phyloP scores from a whole-genome alignment of 1,139 yeast genomes.

The Nakaseomyces uthaithaninus region DNA sequence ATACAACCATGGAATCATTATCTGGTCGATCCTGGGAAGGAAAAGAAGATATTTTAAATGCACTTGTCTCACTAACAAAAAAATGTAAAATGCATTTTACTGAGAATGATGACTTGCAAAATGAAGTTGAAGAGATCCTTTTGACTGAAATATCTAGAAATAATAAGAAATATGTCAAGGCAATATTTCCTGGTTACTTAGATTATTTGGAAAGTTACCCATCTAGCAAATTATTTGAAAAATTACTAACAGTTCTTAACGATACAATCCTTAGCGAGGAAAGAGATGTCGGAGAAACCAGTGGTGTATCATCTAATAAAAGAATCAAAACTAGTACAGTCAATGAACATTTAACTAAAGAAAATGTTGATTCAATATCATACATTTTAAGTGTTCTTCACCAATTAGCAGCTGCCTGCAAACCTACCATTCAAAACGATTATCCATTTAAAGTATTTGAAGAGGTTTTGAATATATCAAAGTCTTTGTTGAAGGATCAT shows the following conservation, averaged over 20 bases:
- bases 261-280: constrained; percentile 13
- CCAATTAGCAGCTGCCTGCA: constrained; percentile 15
- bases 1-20: constrained; percentile 52
- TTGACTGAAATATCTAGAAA: constrained; percentile 57
- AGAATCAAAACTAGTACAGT: not conserved
- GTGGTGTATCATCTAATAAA: constrained; percentile 29
- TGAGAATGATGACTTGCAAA: constrained; percentile 29
- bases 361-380: constrained; percentile 36
- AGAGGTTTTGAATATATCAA: constrained; percentile 16
- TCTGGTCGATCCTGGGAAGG: constrained; percentile 86
- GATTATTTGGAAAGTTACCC: constrained; percentile 42
- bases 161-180: constrained; percentile 55
- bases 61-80: constrained; percentile 52
- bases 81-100: constrained; percentile 36
- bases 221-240: constrained; percentile 9
- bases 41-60: constrained; percentile 65
- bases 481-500: constrained; percentile 27
- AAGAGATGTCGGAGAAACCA: constrained; percentile 12
- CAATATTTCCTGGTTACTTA: constrained; percentile 45
- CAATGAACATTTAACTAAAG: constrained; percentile 19
- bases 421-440: not conserved
- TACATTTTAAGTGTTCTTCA: constrained; percentile 32
- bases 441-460: constrained; percentile 19
- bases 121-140: constrained; percentile 40
- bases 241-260: constrained; percentile 15